Evolutionary conservation across 805 yeast species (phyloP), one percentile per base, ranked within the genome.

Genomic region (Yarrowia yakushimensis): DNA sequence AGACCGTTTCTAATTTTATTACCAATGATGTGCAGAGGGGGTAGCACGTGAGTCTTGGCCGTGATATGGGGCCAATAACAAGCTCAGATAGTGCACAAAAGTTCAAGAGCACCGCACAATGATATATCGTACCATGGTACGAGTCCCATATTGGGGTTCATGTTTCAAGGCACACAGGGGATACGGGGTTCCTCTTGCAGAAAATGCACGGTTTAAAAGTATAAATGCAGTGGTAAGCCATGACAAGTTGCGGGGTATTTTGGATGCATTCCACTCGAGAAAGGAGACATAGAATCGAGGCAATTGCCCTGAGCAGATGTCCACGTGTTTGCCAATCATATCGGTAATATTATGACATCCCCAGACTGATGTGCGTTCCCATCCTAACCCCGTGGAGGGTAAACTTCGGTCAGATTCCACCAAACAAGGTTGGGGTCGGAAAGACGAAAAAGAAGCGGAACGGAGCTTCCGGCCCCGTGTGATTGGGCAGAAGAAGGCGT

Each of bases 341-440:
- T n/a, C n/a, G n/a, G n/a, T n/a, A n/a, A n/a, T n/a, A 25, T 25
- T 25, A 8, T 4, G 28, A 10, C 10, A 12, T 10, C 31, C 10
- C 31, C 31, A 28, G 31, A 6, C 6, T 28, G 31, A 28, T 12
- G 2, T n/a, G 7, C 18, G 10, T 34, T 11, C 13, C 13, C 39
- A 2, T 20, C 23, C 23, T 1, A 13, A 13, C 27, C 20, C 43
- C 43, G 20, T 48, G 55, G 31, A 39, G 54, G 55, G 55, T 48
- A 31, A 48, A 48, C 39, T 48, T 48, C 55, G 31, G 55, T 33
- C 55, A 31, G 28, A n/a, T 48, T 48, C 55, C 55, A 48, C 39
- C 27, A 3, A 15, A 30, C 34, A 33, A 22, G 39, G 37, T 48
- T 48, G 15, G 37, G 11, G 8, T 22, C 55, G 55, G 55, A 48